Percentiles rank a stretch among this genome's conserved stretches.
phyloP scores from a whole-genome alignment of 331 rosid genomes.

The Malus hybrid region DNA sequence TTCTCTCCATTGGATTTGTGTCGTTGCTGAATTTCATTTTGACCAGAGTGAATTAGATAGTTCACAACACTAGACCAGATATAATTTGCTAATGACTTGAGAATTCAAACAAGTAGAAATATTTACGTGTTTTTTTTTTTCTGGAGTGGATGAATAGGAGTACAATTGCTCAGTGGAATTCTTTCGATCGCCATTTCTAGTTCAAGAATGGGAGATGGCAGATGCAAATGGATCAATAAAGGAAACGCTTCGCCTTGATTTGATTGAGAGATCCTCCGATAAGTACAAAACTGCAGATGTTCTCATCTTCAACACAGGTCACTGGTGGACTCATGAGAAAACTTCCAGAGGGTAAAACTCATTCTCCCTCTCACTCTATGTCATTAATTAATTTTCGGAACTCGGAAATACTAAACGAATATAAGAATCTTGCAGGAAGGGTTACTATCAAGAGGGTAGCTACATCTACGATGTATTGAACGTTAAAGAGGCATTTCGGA shows the following conservation, averaged over 20 bases:
- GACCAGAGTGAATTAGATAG: neutral
- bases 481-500: constrained; percentile 71
- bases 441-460: constrained; percentile 85
- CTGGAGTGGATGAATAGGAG: constrained; percentile 34
- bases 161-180: constrained; percentile 70
- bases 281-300: constrained; percentile 65
- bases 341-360: constrained; percentile 60
- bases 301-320: constrained; percentile 78
- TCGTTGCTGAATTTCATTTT: neutral
- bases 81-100: neutral
- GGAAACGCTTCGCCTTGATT: constrained; percentile 80
- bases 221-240: constrained; percentile 53
- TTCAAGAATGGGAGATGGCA: constrained; percentile 71
- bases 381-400: neutral
- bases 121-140: neutral
- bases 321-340: constrained; percentile 95
- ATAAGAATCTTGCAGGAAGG: constrained; percentile 40
- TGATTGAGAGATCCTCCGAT: constrained; percentile 50
- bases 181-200: constrained; percentile 74
- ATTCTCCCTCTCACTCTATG: neutral
- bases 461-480: constrained; percentile 55
- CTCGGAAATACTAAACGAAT: neutral
- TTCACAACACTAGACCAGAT: neutral
- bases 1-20: neutral
- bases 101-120: neutral